Evolutionary conservation across 179 eudicot genomes (phyloP).

Genomic region (Vitellaria paradoxa): DNA sequence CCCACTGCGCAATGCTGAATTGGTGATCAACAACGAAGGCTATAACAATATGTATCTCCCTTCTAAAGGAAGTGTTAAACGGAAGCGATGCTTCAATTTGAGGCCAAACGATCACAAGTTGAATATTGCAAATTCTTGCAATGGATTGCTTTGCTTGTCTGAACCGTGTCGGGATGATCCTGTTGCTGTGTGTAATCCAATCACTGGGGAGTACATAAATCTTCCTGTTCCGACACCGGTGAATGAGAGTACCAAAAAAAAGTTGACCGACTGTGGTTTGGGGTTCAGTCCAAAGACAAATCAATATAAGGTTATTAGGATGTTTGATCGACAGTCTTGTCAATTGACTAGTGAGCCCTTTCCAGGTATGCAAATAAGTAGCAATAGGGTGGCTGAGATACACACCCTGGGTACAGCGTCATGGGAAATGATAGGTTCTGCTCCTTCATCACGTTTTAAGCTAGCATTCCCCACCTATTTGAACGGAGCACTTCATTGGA

Average conservation of each 20-base stretch:
- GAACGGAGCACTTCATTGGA: slow-evolving; percentile 4
- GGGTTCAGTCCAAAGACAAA: slow-evolving; percentile 8
- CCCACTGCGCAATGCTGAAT: neutral
- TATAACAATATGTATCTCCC: too few relatives aligned
- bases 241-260: neutral
- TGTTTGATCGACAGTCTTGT: neutral
- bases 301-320: slow-evolving; percentile 11
- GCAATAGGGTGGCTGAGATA: neutral
- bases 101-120: neutral
- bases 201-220: neutral
- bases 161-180: neutral
- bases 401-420: neutral
- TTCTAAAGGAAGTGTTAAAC: neutral
- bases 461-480: neutral
- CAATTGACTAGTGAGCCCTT: neutral
- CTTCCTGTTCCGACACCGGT: neutral
- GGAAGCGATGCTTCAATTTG: neutral
- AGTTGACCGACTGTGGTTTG: neutral
- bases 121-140: slow-evolving; percentile 13
- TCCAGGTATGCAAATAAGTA: neutral
- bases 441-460: neutral
- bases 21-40: neutral
- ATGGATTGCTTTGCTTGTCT: slow-evolving; percentile 17
- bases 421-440: neutral
- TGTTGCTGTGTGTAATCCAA: slow-evolving; percentile 6